phyloP scores from a whole-genome alignment of 2,329 filamentous ascomycete species.

The Fusarium hostae region DNA sequence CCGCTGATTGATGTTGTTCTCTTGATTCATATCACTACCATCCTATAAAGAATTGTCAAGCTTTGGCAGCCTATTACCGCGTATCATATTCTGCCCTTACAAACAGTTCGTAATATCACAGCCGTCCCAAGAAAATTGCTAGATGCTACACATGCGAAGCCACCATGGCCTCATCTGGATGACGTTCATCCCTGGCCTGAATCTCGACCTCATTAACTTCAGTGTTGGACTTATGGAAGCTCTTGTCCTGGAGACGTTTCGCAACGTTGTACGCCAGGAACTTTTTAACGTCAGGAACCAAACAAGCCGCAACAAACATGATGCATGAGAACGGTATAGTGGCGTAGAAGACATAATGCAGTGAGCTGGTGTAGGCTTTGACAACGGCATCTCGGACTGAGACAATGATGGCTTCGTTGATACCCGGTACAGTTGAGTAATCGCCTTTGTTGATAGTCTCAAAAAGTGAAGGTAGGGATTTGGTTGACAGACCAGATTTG shows the following conservation, averaged over 20 bases:
- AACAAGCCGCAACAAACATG: conserved; percentile 51
- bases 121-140: background rate
- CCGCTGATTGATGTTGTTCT: background rate
- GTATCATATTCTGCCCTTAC: background rate
- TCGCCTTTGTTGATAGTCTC: conserved; percentile 48
- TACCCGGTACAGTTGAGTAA: conserved; percentile 48
- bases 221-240: conserved; percentile 16
- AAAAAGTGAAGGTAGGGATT: conserved; percentile 49
- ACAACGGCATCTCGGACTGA: conserved; percentile 51
- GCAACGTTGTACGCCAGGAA: conserved; percentile 57
- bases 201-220: conserved; percentile 2
- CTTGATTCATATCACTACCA: too few relatives aligned
- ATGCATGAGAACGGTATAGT: conserved; percentile 55
- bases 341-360: conserved; percentile 56
- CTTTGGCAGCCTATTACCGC: too few relatives aligned
- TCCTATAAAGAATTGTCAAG: too few relatives aligned
- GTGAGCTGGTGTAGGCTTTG: conserved; percentile 56
- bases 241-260: conserved; percentile 52
- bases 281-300: conserved; percentile 56
- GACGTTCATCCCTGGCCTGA: background rate
- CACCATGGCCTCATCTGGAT: background rate
- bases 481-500: conserved; percentile 50
- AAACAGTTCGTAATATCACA: background rate
- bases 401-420: conserved; percentile 48
- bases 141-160: background rate